phyloP scores from a whole-genome alignment of 164 flowering plant species.

The Tetracentron sinense region DNA sequence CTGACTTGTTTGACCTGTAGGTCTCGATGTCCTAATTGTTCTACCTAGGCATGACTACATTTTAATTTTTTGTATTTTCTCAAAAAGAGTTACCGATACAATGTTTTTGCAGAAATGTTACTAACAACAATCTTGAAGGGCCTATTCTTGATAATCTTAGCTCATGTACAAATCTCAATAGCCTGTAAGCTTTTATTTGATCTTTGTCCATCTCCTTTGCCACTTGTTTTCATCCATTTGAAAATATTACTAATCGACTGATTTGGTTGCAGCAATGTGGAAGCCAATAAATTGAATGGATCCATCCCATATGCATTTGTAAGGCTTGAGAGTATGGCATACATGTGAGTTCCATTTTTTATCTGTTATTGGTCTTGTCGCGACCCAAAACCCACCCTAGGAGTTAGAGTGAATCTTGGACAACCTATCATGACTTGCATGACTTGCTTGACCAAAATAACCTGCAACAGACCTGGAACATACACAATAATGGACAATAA shows the following conservation, averaged over 20 bases:
- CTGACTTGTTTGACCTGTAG: slow-evolving; percentile 89
- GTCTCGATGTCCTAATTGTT: slow-evolving; percentile 14
- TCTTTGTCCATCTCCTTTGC: neutral
- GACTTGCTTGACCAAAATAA: too few species aligned
- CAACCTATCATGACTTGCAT: neutral
- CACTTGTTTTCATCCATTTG: neutral
- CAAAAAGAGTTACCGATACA: neutral
- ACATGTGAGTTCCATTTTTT: slow-evolving; percentile 53
- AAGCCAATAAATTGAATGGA: slow-evolving; percentile 72
- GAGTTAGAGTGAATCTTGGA: too few species aligned
- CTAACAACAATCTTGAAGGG: slow-evolving; percentile 85
- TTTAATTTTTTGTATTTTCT: neutral
- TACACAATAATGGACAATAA: too few species aligned
- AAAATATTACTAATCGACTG: neutral
- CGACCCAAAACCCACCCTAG: too few species aligned
- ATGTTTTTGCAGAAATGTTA: slow-evolving; percentile 62
- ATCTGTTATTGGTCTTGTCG: neutral
- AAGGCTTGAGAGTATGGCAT: slow-evolving; percentile 76
- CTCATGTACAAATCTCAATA: slow-evolving; percentile 85
- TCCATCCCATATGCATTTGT: slow-evolving; percentile 68
- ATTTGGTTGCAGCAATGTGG: slow-evolving; percentile 54
- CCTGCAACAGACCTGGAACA: too few species aligned
- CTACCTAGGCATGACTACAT: neutral
- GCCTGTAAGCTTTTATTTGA: slow-evolving; percentile 58
- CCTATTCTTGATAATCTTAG: slow-evolving; percentile 84